A percentile compares a stretch with the other conserved stretches of the same genome.
These are phyloP conservation scores for Phytophthora multivora DNA, from an alignment of 352 stramenopile genomes.

Conservation along the genomic window DNA sequence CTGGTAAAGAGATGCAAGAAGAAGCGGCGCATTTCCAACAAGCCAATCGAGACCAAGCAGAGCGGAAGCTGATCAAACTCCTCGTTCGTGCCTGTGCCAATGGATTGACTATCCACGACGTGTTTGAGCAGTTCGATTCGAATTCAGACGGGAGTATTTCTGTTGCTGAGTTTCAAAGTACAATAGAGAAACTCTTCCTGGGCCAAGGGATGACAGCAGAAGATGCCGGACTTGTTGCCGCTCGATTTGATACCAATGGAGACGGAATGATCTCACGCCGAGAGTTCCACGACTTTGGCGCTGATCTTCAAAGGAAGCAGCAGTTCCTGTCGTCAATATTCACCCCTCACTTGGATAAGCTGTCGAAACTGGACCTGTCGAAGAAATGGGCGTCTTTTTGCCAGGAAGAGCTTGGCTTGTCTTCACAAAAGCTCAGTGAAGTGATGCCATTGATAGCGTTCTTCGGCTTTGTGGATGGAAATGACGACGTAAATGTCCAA, in stretches of 20 bases:
- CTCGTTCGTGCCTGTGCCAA: constrained; percentile 49
- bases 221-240: constrained; percentile 41
- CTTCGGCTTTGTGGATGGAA: constrained; percentile 34
- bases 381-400: constrained; percentile 47
- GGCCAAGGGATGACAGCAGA: constrained; percentile 41
- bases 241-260: constrained; percentile 61
- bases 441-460: constrained; percentile 29
- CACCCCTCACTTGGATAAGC: constrained; percentile 25
- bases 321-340: constrained; percentile 31
- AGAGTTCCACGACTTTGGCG: constrained; percentile 67
- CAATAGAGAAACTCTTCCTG: constrained; percentile 59
- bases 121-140: constrained; percentile 82
- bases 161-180: constrained; percentile 53
- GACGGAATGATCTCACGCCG: constrained; percentile 59
- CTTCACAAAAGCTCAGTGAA: constrained; percentile 22
- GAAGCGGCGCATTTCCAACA: constrained; percentile 19
- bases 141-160: constrained; percentile 68
- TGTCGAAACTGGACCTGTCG: constrained; percentile 7
- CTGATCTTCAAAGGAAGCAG: constrained; percentile 46
- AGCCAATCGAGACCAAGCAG: constrained; percentile 22
- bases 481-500: constrained; percentile 26
- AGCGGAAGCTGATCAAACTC: constrained; percentile 72
- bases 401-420: constrained; percentile 34
- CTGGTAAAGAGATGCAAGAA: constrained; percentile 19
- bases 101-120: constrained; percentile 56